These are phyloP conservation scores for Claviceps citrina DNA, from an alignment of 2,329 filamentous ascomycete species.

Conservation along the genomic window DNA sequence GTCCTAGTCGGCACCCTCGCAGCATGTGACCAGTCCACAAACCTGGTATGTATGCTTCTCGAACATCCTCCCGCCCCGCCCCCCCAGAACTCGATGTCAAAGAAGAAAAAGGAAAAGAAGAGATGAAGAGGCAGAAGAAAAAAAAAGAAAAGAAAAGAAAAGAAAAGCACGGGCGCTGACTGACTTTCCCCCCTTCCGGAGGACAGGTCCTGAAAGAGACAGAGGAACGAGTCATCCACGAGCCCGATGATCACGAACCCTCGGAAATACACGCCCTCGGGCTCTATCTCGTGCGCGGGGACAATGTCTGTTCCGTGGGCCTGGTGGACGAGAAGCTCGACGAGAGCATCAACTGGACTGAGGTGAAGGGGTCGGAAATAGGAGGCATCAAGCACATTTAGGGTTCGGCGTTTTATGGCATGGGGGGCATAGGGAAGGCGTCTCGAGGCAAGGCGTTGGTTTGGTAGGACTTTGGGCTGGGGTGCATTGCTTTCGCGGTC, in stretches of 20 bases:
- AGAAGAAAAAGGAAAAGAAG: too few species aligned
- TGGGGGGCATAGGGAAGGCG: slow-evolving; percentile 9
- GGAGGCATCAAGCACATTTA: slow-evolving; percentile 67
- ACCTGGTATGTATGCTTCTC: slow-evolving; percentile 41
- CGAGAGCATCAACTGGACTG: slow-evolving; percentile 77
- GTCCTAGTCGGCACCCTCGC: slow-evolving; percentile 71
- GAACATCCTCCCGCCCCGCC: too few species aligned
- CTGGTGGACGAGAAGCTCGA: slow-evolving; percentile 83
- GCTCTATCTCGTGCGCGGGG: slow-evolving; percentile 80
- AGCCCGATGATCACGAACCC: slow-evolving; percentile 65
- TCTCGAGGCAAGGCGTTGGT: slow-evolving; percentile 7
- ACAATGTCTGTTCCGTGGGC: slow-evolving; percentile 84
- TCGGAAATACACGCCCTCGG: slow-evolving; percentile 72
- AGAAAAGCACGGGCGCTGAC: background rate
- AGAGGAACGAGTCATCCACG: slow-evolving; percentile 78
- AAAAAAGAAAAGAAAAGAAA: background rate
- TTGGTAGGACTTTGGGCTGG: background rate
- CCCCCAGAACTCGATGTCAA: too few species aligned
- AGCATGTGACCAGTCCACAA: slow-evolving; percentile 81
- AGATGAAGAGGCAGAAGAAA: too few species aligned
- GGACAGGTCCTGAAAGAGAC: slow-evolving; percentile 63
- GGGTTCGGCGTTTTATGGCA: too few species aligned
- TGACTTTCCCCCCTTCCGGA: background rate
- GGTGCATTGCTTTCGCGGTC: background rate
- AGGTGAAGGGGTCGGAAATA: slow-evolving; percentile 73